Conservation (phyloP, 129 eudicot species). For the Flaveria sonorensis region DNA sequence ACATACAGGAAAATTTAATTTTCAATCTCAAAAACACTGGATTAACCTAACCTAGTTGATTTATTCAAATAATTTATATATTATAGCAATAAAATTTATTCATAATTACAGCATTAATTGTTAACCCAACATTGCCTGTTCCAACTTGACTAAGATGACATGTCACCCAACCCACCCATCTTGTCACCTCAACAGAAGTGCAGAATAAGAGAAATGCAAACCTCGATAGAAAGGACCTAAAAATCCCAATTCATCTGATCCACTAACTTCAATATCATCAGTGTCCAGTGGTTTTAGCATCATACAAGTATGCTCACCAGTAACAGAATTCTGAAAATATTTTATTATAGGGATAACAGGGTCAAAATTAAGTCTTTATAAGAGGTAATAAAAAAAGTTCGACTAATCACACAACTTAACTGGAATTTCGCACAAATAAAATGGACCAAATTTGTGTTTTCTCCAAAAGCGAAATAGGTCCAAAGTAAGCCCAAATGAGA, state of each 20-base stretch:
- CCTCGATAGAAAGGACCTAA: conserved; percentile 73
- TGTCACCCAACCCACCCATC: too few relatives aligned
- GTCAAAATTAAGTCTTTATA: conserved; percentile 19
- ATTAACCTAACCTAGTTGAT: neutral
- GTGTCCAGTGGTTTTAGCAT: conserved; percentile 64
- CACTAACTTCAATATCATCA: conserved; percentile 68
- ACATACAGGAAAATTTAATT: conserved; percentile 11
- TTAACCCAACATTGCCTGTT: neutral
- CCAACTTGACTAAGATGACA: too few relatives aligned
- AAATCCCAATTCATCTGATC: conserved; percentile 66
- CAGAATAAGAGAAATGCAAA: conserved; percentile 27
- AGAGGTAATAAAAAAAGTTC: neutral
- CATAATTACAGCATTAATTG: neutral
- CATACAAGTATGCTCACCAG: conserved; percentile 98
- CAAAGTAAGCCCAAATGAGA: conserved; percentile 89
- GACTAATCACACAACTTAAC: conserved; percentile 44
- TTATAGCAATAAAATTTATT: neutral
- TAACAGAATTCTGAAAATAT: conserved; percentile 59
- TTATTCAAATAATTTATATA: neutral
- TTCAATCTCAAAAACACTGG: neutral
- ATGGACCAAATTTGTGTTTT: conserved; percentile 84
- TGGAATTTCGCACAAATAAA: conserved; percentile 76
- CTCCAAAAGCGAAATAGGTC: conserved; percentile 95
- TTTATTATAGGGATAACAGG: neutral
- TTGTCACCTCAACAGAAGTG: neutral